Base-by-base conservation (phyloP, 2,329 filamentous ascomycete species). In the Gaeumannomyces tritici region DNA sequence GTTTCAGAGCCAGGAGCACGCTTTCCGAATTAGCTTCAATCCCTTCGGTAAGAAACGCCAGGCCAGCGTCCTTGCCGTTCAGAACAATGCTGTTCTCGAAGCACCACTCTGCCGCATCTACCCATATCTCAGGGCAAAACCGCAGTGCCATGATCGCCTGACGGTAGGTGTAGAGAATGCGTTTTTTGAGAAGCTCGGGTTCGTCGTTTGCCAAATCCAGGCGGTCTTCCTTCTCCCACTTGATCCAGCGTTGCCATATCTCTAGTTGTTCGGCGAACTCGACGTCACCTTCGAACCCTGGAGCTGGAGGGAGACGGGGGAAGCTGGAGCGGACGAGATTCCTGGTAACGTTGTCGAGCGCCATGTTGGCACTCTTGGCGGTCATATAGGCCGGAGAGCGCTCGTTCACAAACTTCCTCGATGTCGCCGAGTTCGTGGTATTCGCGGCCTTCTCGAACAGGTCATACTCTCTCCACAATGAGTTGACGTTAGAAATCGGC, bases 81-180 rank as follows among this genome's bases (percentile, higher is more conserved):
- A 85, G 77, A 12, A 75, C 71, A 67, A 93, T 77, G 57, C 84
- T 84, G 68, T 95, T 92, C 62, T 89, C 83, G 70, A 92, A 92
- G 73, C 91, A 96, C 85, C 93, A 98, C 67, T 96, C 90, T 0
- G 93, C 90, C 12, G 92, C 93, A 64, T 97, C 92, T 60, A 92
- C 93, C 95, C 95, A 99, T 68, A 97, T 87, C 72, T 96, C 90
- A 4, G 95, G 93, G 85, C 93, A 95, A 75, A 98, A 99, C 60
- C 93, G 87, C 62, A 99, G 78, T 4, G 92, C 89, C 89, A 97
- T 96, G 58, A 96, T 78, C 5, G 93, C 91, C 73, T 97, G 93
- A 73, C 92, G 95, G 79, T 96, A 98, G 66, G 91, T 89, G 73
- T 96, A 96, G 9, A 97, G 75, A 55, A 98, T 84, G 55, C 95